A percentile compares a stretch with the other conserved stretches of the same genome.
phyloP scores from a whole-genome alignment of 306 rosid genomes.

The Lotus japonicus region DNA sequence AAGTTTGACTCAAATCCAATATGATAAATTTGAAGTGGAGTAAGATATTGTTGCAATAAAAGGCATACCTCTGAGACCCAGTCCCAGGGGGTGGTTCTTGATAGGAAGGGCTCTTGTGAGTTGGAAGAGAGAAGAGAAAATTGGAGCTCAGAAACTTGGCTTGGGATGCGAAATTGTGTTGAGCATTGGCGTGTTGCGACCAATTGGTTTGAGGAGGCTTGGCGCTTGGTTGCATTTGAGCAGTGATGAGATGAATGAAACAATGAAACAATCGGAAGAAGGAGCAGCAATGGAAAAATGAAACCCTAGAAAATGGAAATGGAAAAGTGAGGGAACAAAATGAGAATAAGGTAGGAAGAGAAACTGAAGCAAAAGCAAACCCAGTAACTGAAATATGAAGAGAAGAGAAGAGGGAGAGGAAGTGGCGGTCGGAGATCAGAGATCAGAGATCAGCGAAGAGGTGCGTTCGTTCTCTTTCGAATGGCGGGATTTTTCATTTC shows the following conservation, averaged over 20 bases:
- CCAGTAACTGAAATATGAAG: too few species aligned
- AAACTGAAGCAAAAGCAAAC: too few species aligned
- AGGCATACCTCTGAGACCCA: slow-evolving; percentile 39
- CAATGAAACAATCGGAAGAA: too few species aligned
- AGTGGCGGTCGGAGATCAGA: not conserved
- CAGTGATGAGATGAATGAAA: too few species aligned
- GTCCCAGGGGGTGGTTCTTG: slow-evolving; percentile 10
- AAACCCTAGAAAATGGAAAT: not conserved
- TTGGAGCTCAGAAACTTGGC: slow-evolving; percentile 48
- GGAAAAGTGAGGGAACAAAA: not conserved
- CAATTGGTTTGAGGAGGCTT: slow-evolving; percentile 47
- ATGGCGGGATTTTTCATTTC: not conserved
- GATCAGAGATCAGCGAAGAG: not conserved
- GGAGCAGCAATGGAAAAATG: too few species aligned
- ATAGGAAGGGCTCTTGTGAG: slow-evolving; percentile 42
- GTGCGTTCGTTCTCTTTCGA: not conserved
- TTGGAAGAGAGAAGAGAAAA: slow-evolving; percentile 53
- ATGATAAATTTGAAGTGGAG: too few species aligned
- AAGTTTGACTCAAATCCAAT: not conserved
- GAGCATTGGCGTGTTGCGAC: slow-evolving; percentile 57
- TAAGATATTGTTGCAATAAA: not conserved
- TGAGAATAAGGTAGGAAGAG: too few species aligned
- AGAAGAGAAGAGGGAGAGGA: not conserved
- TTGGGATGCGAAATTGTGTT: slow-evolving; percentile 52
- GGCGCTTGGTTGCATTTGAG: not conserved